A percentile compares a stretch with the other conserved stretches of the same genome.
Evolutionary conservation across 2,329 filamentous ascomycete species (phyloP).

Genomic region (Fusarium sp.): DNA sequence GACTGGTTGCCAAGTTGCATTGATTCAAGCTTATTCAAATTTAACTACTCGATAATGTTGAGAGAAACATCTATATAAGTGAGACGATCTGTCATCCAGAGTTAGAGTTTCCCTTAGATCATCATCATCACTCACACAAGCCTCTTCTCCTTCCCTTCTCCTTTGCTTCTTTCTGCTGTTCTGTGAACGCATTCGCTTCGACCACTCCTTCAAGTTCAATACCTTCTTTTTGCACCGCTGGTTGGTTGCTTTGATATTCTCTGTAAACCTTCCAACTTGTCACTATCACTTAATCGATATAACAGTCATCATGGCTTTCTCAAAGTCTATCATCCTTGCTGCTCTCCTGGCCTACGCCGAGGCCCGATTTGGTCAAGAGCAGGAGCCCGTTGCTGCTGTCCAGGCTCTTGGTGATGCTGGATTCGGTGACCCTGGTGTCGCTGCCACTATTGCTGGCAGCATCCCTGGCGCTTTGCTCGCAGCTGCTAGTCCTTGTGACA

Average conservation of each 20-base stretch:
- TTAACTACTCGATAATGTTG: conserved; percentile 18
- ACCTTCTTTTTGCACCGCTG: conserved; percentile 32
- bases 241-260: conserved; percentile 30
- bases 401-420: conserved; percentile 54
- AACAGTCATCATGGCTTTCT: conserved; percentile 11
- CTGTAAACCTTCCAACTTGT: conserved; percentile 1
- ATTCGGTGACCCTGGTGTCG: conserved; percentile 67
- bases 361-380: conserved; percentile 72
- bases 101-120: conserved; percentile 9
- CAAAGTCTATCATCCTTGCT: conserved; percentile 30
- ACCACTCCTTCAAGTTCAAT: conserved; percentile 29
- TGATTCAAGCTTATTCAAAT: conserved; percentile 27
- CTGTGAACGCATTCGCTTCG: conserved; percentile 45
- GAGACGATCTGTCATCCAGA: conserved; percentile 19
- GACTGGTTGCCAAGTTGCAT: conserved; percentile 6
- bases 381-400: conserved; percentile 64
- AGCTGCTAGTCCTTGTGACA: conserved; percentile 72
- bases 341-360: conserved; percentile 53
- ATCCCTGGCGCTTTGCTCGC: conserved; percentile 71
- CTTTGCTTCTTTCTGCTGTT: conserved; percentile 38
- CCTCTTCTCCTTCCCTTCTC: conserved; percentile 12
- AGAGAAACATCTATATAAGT: conserved; percentile 36
- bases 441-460: conserved; percentile 69
- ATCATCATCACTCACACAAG: conserved; percentile 26
- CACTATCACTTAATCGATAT: neutral